These are phyloP conservation scores for Marasmius oreades DNA, from an alignment of 1,284 basidiomycete species.

Conservation along the genomic window DNA sequence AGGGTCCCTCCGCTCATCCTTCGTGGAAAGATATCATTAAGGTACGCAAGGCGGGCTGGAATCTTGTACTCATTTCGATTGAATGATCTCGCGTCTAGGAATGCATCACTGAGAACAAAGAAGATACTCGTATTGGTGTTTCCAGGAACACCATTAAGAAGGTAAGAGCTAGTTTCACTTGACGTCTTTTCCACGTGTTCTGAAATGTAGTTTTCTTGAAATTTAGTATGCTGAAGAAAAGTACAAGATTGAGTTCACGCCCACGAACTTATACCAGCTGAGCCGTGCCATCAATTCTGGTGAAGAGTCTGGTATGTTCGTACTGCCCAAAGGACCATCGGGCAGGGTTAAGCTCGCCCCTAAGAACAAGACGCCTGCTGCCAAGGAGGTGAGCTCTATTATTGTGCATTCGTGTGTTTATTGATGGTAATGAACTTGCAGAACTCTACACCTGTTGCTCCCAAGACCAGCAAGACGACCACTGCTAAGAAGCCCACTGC, in stretches of 20 bases:
- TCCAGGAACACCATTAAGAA: slow-evolving; percentile 81
- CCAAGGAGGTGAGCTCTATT: slow-evolving; percentile 56
- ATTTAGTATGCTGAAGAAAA: slow-evolving; percentile 73
- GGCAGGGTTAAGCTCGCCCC: slow-evolving; percentile 39
- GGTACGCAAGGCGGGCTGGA: slow-evolving; percentile 28
- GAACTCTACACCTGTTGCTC: slow-evolving; percentile 37
- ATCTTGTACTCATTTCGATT: slow-evolving; percentile 10
- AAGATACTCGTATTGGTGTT: slow-evolving; percentile 68
- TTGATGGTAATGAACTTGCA: slow-evolving; percentile 11
- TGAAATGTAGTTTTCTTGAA: neutral
- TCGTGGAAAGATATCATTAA: slow-evolving; percentile 63
- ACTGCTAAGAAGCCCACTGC: slow-evolving; percentile 23
- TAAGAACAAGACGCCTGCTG: slow-evolving; percentile 36
- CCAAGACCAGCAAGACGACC: slow-evolving; percentile 31
- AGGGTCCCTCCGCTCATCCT: slow-evolving; percentile 38
- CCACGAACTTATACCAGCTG: slow-evolving; percentile 60
- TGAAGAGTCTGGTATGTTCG: slow-evolving; percentile 57
- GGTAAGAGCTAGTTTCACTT: slow-evolving; percentile 28
- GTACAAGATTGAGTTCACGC: slow-evolving; percentile 60
- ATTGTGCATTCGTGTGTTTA: neutral
- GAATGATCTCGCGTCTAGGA: slow-evolving; percentile 40
- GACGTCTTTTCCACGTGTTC: slow-evolving; percentile 2
- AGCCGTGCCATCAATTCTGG: slow-evolving; percentile 71
- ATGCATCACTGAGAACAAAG: slow-evolving; percentile 64
- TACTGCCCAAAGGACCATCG: slow-evolving; percentile 62